phyloP scores from a whole-genome alignment of 371 early-diverging fungal genomes.

The Apophysomyces ossiformis region DNA sequence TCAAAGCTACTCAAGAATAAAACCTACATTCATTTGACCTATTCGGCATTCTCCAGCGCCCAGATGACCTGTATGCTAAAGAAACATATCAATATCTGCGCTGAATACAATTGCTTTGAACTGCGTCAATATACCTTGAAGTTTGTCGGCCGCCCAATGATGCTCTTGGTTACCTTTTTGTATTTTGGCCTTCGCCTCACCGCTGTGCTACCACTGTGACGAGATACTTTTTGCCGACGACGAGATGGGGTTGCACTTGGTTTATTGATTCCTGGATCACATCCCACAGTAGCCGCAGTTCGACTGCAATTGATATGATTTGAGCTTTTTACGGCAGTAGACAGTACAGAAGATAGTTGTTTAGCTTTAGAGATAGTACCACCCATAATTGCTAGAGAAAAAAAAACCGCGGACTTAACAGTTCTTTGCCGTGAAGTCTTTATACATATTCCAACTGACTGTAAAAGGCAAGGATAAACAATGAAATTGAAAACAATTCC shows the following conservation, averaged over 20 bases:
- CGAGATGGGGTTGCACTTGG: not conserved
- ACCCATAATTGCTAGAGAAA: constrained; percentile 9
- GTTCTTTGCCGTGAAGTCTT: not conserved
- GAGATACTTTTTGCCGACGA: constrained; percentile 3
- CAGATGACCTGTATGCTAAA: constrained; percentile 14
- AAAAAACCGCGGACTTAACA: not conserved
- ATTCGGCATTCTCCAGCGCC: constrained; percentile 16
- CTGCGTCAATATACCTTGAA: constrained; percentile 17
- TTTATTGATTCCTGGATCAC: constrained; percentile 14
- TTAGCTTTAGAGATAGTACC: constrained; percentile 16
- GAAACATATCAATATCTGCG: not conserved
- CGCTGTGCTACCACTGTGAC: constrained; percentile 1
- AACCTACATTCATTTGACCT: constrained; percentile 17
- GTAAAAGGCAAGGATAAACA: constrained; percentile 2
- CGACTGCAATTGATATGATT: not conserved
- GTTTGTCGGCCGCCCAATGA: constrained; percentile 28
- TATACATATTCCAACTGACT: not conserved
- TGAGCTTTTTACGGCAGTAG: not conserved
- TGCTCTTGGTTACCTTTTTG: constrained; percentile 25
- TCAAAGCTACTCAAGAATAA: not conserved
- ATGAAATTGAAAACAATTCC: constrained; percentile 7
- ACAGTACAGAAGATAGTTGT: not conserved
- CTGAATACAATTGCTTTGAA: not conserved
- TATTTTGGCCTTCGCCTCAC: not conserved
- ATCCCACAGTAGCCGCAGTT: not conserved